phyloP scores from a whole-genome alignment of 306 rosid genomes.

The Gillenia trifoliata region DNA sequence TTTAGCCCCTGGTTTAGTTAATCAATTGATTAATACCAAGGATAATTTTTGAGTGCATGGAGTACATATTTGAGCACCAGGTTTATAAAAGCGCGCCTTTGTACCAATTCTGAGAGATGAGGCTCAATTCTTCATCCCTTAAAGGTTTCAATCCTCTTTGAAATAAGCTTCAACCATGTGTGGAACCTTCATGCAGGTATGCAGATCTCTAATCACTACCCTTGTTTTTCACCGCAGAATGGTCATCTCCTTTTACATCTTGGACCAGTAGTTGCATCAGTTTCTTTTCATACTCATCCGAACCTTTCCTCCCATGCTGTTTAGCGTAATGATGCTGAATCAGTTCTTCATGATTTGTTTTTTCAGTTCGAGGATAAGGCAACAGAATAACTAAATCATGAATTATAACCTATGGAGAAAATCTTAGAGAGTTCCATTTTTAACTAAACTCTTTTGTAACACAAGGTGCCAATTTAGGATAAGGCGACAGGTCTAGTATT shows the following conservation, averaged over 20 bases:
- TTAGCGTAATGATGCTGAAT: conserved; percentile 18
- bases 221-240: conserved; percentile 63
- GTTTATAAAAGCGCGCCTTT: conserved; percentile 41
- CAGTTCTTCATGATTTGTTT: background rate
- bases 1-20: conserved; percentile 45
- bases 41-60: background rate
- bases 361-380: too few species aligned
- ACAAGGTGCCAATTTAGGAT: too few species aligned
- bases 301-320: conserved; percentile 77
- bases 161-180: conserved; percentile 82
- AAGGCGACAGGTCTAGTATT: too few species aligned
- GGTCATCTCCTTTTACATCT: conserved; percentile 66
- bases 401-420: too few species aligned
- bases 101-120: conserved; percentile 70
- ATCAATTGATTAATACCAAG: background rate
- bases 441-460: too few species aligned
- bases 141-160: conserved; percentile 75
- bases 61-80: too few species aligned
- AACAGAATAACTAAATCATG: too few species aligned
- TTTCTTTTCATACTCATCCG: conserved; percentile 84
- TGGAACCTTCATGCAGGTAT: conserved; percentile 80
- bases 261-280: conserved; percentile 61
- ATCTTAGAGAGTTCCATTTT: too few species aligned
- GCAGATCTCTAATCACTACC: conserved; percentile 64
- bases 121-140: conserved; percentile 86